phyloP scores from a whole-genome alignment of 768 basidiomycete genomes.

The Leucocoprinus sp. region DNA sequence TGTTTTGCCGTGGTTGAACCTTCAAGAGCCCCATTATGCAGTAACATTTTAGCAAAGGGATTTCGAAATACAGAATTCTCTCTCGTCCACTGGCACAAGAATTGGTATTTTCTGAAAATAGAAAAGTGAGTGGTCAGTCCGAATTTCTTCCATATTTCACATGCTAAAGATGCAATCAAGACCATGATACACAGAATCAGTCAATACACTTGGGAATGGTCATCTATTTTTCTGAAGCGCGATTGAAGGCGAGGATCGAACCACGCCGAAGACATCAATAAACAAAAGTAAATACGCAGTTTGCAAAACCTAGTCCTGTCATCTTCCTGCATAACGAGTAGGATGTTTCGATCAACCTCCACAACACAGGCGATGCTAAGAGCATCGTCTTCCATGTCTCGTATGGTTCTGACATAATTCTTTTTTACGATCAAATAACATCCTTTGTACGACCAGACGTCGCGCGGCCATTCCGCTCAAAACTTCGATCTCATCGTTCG shows the following conservation, averaged over 20 bases:
- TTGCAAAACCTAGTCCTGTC: slow-evolving; percentile 20
- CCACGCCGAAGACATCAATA: neutral
- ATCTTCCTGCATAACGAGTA: slow-evolving; percentile 24
- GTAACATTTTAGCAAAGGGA: no score
- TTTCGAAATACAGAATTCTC: no score
- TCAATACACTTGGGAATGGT: no score
- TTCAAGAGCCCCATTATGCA: no score
- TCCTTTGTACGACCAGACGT: slow-evolving; percentile 16
- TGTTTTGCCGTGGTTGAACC: no score
- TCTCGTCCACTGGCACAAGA: no score
- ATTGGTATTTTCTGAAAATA: no score
- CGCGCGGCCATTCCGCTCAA: slow-evolving; percentile 25
- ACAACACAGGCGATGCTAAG: slow-evolving; percentile 29
- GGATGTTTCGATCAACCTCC: slow-evolving; percentile 27
- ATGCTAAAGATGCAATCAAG: no score
- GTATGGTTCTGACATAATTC: slow-evolving; percentile 18
- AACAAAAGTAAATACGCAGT: slow-evolving; percentile 8
- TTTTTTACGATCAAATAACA: neutral
- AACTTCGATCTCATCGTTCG: slow-evolving; percentile 29
- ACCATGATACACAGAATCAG: no score
- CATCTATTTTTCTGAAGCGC: neutral
- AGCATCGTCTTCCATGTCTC: slow-evolving; percentile 18
- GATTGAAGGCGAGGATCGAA: neutral
- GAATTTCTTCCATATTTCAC: no score
- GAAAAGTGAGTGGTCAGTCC: no score